Evolutionary conservation across 768 basidiomycete genomes (phyloP).

Genomic region (Tulasnella sp.): DNA sequence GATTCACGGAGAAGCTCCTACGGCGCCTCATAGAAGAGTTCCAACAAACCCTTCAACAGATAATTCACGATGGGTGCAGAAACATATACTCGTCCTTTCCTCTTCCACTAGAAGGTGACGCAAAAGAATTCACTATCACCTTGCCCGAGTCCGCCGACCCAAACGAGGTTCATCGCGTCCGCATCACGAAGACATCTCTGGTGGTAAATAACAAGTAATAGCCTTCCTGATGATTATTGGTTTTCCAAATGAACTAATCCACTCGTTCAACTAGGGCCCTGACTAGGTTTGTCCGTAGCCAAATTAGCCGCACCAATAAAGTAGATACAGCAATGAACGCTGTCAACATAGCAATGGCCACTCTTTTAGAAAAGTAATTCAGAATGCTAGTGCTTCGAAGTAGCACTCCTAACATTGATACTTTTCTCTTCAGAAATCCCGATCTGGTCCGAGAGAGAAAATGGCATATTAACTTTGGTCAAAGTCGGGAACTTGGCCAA

Average conservation of each 20-base stretch:
- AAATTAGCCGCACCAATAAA: conserved; percentile 52
- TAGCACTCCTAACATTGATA: no score
- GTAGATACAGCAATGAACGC: conserved; percentile 52
- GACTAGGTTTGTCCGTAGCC: conserved; percentile 46
- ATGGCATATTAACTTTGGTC: conserved; percentile 54
- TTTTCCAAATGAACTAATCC: no score
- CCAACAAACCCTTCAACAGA: conserved; percentile 55
- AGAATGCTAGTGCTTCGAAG: no score
- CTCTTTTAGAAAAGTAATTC: conserved; percentile 46
- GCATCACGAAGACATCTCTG: conserved; percentile 31
- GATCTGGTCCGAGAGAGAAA: conserved; percentile 45
- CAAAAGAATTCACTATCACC: conserved; percentile 37
- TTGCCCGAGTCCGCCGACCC: conserved; percentile 16
- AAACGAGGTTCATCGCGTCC: conserved; percentile 46
- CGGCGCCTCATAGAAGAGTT: conserved; percentile 42
- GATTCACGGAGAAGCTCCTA: conserved; percentile 60
- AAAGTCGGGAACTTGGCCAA: conserved; percentile 34
- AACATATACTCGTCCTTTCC: conserved; percentile 53
- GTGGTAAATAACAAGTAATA: conserved; percentile 45
- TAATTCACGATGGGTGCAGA: conserved; percentile 69
- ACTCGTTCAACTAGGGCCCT: conserved; percentile 37
- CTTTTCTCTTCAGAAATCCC: conserved; percentile 31
- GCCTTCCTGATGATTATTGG: no score
- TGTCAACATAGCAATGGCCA: conserved; percentile 59
- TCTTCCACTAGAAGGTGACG: conserved; percentile 39